Base-by-base conservation (phyloP, 2,329 filamentous ascomycete genomes). In the Colletotrichum sp. region DNA sequence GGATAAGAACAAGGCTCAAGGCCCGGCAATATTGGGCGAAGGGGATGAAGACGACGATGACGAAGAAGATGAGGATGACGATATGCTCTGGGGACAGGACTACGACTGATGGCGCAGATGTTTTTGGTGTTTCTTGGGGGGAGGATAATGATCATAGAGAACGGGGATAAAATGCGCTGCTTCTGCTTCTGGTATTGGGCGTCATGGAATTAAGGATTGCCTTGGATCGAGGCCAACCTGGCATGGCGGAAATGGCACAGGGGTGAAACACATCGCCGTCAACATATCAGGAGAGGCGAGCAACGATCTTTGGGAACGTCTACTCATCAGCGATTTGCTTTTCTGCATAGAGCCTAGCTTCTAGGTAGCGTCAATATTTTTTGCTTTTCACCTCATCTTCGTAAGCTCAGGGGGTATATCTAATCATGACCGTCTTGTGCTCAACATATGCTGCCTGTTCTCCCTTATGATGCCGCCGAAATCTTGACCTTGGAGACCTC, bases 401-500 rank as follows among this genome's bases (percentile, higher is more conserved):
- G 44, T 77, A 67, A 52, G 71, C 61, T 74, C 60, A 68, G 70
- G 44, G 71, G 73, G 73, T 75, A 75, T 75, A 73, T 75, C 39
- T 73, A 75, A 64, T 73, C 70, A 65, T 60, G 8, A 69, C 48
- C 70, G n/a, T 75, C 44, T 73, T 68, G 19, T 60, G 34, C 36
- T 36, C 55, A 70, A 72, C 61, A 68, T 59, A 7, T 34, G 34
- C 30, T 60, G 15, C 16, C 16, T 28, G n/a, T 25, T 68, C 13
- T 39, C 3, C 34, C 8, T 70, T 28, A 77, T 55, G 61, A 71
- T 30, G 74, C 76, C 39, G 79, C 75, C n/a, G 80, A 80, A 76
- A 92, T 90, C 80, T 91, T 93, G 27, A 98, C 87, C 65, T 91
- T 87, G 79, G 96, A 93, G 1, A 94, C 93, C 63, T 96, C 94